phyloP scores from a whole-genome alignment of 257 asterid genomes.

The Solanum bulbocastanum region DNA sequence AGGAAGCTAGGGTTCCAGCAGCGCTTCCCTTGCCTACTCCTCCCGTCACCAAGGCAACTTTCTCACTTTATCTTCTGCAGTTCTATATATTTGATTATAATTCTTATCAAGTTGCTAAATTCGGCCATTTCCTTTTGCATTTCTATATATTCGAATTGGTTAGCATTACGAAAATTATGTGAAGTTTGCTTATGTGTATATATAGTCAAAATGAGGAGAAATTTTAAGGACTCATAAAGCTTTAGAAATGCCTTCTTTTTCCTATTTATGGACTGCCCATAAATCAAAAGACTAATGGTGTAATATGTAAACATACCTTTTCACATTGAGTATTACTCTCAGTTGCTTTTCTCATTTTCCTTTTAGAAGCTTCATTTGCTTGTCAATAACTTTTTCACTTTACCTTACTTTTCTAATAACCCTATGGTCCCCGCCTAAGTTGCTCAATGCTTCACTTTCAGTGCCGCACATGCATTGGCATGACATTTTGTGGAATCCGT shows the following conservation, averaged over 20 bases:
- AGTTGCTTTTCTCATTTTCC: neutral
- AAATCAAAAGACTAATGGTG: neutral
- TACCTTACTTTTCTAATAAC: neutral
- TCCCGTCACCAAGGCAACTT: constrained; percentile 46
- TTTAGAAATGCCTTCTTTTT: neutral
- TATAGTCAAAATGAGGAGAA: neutral
- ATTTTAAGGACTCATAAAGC: neutral
- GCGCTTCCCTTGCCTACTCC: constrained; percentile 49
- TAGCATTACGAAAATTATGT: neutral
- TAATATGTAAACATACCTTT: neutral
- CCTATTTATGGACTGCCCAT: neutral
- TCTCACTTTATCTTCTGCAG: neutral
- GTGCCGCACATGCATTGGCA: neutral
- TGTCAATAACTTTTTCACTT: neutral
- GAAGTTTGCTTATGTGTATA: neutral
- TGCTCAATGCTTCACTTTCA: neutral
- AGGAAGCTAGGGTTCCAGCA: constrained; percentile 70
- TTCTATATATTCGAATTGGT: neutral
- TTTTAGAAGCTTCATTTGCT: neutral
- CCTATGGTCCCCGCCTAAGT: neutral
- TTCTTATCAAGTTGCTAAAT: neutral
- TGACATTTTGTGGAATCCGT: neutral
- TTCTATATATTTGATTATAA: neutral
- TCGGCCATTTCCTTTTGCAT: neutral
- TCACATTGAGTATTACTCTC: neutral